Evolutionary conservation across 2,329 filamentous ascomycete genomes (phyloP).

Genomic region (Beauveria varroae): DNA sequence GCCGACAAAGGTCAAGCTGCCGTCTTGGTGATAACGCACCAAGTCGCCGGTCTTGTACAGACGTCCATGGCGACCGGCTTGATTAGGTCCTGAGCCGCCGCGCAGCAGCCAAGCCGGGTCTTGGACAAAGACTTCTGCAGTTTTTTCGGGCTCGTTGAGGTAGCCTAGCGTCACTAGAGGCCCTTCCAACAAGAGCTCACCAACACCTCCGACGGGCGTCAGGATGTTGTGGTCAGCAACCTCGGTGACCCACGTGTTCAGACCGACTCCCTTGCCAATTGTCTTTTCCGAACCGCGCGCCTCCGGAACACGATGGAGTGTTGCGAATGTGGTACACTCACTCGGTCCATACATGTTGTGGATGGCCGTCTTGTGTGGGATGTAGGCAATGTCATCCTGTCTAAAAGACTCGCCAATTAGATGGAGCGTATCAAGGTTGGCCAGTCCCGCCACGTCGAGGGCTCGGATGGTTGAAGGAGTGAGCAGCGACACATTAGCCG

Average conservation of each 20-base stretch:
- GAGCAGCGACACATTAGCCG: not conserved
- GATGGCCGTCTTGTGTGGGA: not conserved
- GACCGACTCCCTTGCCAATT: not conserved
- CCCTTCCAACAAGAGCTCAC: slow-evolving; percentile 17
- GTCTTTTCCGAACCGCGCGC: not conserved
- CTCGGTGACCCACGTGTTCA: not conserved
- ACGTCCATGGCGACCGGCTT: slow-evolving; percentile 7
- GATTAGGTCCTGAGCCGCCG: not conserved
- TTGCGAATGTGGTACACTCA: slow-evolving; percentile 2
- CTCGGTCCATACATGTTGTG: slow-evolving; percentile 5
- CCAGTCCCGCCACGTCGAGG: not conserved
- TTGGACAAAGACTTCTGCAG: slow-evolving; percentile 19
- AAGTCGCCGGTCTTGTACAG: slow-evolving; percentile 23
- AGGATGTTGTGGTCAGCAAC: slow-evolving; percentile 9
- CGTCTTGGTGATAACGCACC: slow-evolving; percentile 28
- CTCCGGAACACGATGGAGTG: not conserved
- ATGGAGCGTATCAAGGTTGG: not conserved
- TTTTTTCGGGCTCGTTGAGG: slow-evolving; percentile 14
- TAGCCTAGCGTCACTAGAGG: slow-evolving; percentile 17
- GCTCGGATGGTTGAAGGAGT: not conserved
- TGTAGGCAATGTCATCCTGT: not conserved
- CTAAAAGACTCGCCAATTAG: slow-evolving; percentile 1
- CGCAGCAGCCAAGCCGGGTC: slow-evolving; percentile 5
- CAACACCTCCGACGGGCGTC: slow-evolving; percentile 13
- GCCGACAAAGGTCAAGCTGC: slow-evolving; percentile 34